Evolutionary conservation across 805 yeast species (phyloP), one percentile per base, ranked within the genome.

Genomic region (Monosporozyma siamensis): DNA sequence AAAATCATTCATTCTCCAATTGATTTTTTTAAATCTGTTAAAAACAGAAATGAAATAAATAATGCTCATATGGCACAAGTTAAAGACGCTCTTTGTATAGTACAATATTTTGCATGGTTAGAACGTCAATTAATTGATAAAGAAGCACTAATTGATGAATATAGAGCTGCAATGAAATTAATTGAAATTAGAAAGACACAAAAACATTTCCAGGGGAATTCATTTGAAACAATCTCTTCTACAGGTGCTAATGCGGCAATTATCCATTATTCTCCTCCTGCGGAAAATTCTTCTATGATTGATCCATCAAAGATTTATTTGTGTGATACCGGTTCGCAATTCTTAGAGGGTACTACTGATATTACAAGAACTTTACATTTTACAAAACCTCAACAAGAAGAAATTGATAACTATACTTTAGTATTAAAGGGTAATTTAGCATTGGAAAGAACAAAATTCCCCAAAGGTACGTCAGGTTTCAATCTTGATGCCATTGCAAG

Each of bases 351-450:
- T 9, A 92, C 98, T 0, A 92, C 98, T 0, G 98, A 92, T 59
- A 86, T 90, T 22, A 92, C 98, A 1, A 73, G 98, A 53, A 87
- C 97, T 0, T 63, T 78, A 39, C 90, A 85, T 59, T 82, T 87
- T 57, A 56, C 64, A 1, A 59, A 63, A 2, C 85, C 90, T 12
- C 54, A 73, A 0, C 44, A 50, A 26, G 82, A 82, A 48, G 81
- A 82, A 56, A 69, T 65, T 27, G 72, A 71, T 48, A 78, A 78
- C 41, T 90, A 86, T 61, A 84, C 97, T 0, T 66, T 85, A 35
- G 98, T 92, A 1, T 70, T 92, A 43, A 87, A 88, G 65, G 97
- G 97, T 8, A 95, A 92, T 56, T 67, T 92, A 45, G 89, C 90
- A 1, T 74, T 92, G 14, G 95, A 95, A 22, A 69, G 76, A 62